A percentile compares a stretch with the other conserved stretches of the same genome.
phyloP scores from a whole-genome alignment of 345 rosid species.

The Turnera subulata region DNA sequence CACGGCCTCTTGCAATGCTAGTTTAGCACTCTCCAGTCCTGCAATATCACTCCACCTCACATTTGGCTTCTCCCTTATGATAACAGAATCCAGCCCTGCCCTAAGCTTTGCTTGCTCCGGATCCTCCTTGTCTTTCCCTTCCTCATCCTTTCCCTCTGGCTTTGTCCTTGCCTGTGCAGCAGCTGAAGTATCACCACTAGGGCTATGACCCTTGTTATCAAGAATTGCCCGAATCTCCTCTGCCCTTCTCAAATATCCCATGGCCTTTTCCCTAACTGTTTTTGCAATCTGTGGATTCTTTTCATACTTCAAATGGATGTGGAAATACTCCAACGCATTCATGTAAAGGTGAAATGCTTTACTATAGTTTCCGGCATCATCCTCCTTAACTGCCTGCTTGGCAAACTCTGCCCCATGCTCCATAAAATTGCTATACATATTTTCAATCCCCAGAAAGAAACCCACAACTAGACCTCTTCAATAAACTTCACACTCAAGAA shows the following conservation, averaged over 20 bases:
- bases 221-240: conserved; percentile 87
- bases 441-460: background rate
- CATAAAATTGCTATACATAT: conserved; percentile 88
- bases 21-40: conserved; percentile 88
- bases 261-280: conserved; percentile 65
- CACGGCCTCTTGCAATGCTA: conserved; percentile 84
- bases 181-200: conserved; percentile 54
- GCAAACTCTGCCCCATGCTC: conserved; percentile 90
- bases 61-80: conserved; percentile 79
- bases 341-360: conserved; percentile 78
- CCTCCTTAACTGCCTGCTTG: conserved; percentile 81
- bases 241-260: conserved; percentile 79
- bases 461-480: background rate
- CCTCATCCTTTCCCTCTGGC: conserved; percentile 36
- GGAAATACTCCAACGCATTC: conserved; percentile 91
- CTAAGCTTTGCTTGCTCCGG: conserved; percentile 75
- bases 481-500: too few species aligned
- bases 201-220: conserved; percentile 67
- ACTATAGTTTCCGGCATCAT: conserved; percentile 74
- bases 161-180: conserved; percentile 64
- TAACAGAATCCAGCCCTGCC: conserved; percentile 79
- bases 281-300: conserved; percentile 80
- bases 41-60: conserved; percentile 90
- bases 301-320: conserved; percentile 88
- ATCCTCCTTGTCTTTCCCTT: conserved; percentile 60